A percentile compares a stretch with the other conserved stretches of the same genome.
phyloP scores from a whole-genome alignment of 2,329 filamentous ascomycete genomes.

The Tolypocladium tropicale region DNA sequence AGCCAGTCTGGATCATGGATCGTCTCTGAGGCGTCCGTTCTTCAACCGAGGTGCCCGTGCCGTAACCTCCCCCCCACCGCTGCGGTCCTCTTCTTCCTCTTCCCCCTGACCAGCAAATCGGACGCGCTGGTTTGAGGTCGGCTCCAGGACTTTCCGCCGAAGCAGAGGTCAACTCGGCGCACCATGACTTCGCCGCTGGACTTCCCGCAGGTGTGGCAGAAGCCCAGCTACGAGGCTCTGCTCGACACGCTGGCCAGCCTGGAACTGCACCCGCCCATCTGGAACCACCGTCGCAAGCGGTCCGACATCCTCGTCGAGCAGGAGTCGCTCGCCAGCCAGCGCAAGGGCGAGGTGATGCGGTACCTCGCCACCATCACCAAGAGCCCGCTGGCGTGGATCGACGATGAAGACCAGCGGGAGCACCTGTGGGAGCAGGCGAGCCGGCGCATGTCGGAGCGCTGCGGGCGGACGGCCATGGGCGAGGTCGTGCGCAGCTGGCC shows the following conservation, averaged over 20 bases:
- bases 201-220: slow-evolving; percentile 74
- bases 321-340: slow-evolving; percentile 27
- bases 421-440: slow-evolving; percentile 70
- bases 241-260: slow-evolving; percentile 57
- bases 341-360: slow-evolving; percentile 43
- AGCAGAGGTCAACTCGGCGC: not conserved
- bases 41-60: not conserved
- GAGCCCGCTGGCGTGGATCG: slow-evolving; percentile 58
- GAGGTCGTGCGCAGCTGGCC: slow-evolving; percentile 46
- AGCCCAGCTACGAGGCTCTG: slow-evolving; percentile 56
- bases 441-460: slow-evolving; percentile 71
- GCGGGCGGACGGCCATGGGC: slow-evolving; percentile 58
- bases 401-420: slow-evolving; percentile 55
- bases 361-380: slow-evolving; percentile 63
- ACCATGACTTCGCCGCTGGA: slow-evolving; percentile 34
- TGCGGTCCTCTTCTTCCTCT: not conserved
- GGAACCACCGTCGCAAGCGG: slow-evolving; percentile 40
- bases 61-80: not conserved
- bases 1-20: not conserved
- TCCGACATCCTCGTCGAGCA: slow-evolving; percentile 31
- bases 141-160: not conserved
- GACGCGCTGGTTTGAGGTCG: not conserved
- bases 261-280: slow-evolving; percentile 56
- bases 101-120: not conserved
- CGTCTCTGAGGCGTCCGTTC: not conserved